Base-by-base conservation (phyloP, 441 rosid genomes). In the Gossypium trilobum region DNA sequence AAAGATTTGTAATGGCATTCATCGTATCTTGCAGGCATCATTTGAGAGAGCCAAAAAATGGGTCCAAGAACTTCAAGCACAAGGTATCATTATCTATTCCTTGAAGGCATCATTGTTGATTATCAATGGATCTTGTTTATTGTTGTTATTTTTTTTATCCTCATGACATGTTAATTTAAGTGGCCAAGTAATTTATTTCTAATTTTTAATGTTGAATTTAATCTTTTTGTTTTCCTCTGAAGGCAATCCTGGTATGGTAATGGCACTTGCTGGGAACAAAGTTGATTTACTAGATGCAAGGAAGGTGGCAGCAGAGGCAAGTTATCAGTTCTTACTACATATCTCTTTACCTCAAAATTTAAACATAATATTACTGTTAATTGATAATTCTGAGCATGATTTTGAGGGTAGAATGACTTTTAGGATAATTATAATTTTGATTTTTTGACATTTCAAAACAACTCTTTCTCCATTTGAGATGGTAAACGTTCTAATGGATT, bases 201-300 rank as follows among this genome's bases (percentile, higher is more conserved):
- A 39, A 36, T 36, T 59, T 54, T 58, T 25, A 0, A 23, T 70
- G 3, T 27, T 39, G 7, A 71, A 14, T 10, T 60, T n/a, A 13
- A 54, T 23, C 56, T 23, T 23, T 56, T 58, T 44, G 13, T 39
- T 70, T 27, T 17, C 50, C 22, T 51, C 19, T 68, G 31, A 73
- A 93, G 97, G 98, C 75, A 94, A 94, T 70, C 86, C 97, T 31
- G 88, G 86, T 78, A 91, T 91, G 98, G 96, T 90, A 9, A 85
- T 90, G 96, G 95, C 96, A 16, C 90, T 94, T 78, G 97, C 97
- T 59, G 98, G 96, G 75, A 94, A 94, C 83, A 93, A 93, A 81
- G 87, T 89, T 73, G 98, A 91, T 87, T 78, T 91, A 77, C 79
- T 88, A 57, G 95, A 91, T 79, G 86, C 95, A 54, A 86, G 88